Percentiles rank a stretch among this genome's conserved stretches.
These are phyloP conservation scores for Penicillium sp. DNA, from an alignment of 2,329 filamentous ascomycete species.

Conservation along the genomic window DNA sequence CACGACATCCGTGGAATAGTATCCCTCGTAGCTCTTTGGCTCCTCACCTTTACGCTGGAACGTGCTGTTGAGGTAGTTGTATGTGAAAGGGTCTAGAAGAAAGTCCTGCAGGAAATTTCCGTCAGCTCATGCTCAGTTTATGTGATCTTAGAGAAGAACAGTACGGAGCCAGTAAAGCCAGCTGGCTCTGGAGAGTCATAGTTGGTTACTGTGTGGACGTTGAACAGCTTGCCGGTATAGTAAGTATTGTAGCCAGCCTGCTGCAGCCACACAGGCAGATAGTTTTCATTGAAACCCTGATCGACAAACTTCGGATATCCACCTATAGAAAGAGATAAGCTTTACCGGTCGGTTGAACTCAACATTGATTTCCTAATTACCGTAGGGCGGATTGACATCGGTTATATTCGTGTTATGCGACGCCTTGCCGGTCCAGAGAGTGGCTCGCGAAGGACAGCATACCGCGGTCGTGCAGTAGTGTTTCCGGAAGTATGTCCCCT, in stretches of 20 bases:
- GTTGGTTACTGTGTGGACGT: conserved; percentile 58
- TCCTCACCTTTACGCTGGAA: conserved; percentile 56
- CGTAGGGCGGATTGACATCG: conserved; percentile 30
- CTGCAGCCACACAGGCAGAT: conserved; percentile 69
- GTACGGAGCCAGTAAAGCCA: conserved; percentile 56
- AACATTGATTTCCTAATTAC: too few relatives aligned
- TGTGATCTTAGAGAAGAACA: too few relatives aligned
- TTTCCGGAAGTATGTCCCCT: conserved; percentile 40
- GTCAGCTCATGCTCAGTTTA: too few relatives aligned
- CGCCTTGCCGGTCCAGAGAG: conserved; percentile 59
- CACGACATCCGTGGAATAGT: conserved; percentile 58
- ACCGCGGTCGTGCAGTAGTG: conserved; percentile 61
- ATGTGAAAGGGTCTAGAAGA: conserved; percentile 63
- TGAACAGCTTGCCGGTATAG: conserved; percentile 68
- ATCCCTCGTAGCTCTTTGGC: conserved; percentile 51
- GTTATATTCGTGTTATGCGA: conserved; percentile 69
- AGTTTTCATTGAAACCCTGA: conserved; percentile 63
- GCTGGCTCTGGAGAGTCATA: conserved; percentile 56
- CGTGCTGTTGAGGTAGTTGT: conserved; percentile 60
- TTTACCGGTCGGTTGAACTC: too few relatives aligned
- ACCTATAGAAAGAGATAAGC: background rate
- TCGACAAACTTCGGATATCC: conserved; percentile 63
- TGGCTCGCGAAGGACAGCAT: conserved; percentile 63
- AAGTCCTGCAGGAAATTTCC: conserved; percentile 40
- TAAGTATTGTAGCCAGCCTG: conserved; percentile 66